Conservation (phyloP, 2,329 filamentous ascomycete species). For the Fusarium sulawesiense region DNA sequence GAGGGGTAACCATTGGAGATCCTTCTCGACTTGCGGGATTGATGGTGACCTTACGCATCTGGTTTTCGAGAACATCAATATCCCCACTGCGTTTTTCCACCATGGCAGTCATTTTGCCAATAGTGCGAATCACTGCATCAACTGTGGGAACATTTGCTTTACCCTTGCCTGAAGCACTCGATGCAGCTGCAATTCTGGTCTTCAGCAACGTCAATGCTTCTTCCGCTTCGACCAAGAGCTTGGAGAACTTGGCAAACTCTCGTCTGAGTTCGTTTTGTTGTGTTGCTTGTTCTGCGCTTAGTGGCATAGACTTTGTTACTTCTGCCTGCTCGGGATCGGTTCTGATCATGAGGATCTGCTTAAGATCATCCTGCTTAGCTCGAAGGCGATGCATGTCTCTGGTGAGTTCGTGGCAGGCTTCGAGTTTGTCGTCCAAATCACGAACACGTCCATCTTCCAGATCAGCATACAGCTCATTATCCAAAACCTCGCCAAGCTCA, state of each 20-base stretch:
- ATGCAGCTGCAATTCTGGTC: conserved; percentile 75
- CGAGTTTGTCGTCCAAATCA: conserved; percentile 75
- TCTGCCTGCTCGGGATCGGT: conserved; percentile 75
- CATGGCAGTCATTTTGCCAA: conserved; percentile 91
- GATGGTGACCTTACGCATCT: conserved; percentile 79
- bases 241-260: conserved; percentile 79
- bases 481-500: conserved; percentile 73
- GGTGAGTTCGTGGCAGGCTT: conserved; percentile 73
- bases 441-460: conserved; percentile 76
- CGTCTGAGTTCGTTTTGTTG: conserved; percentile 87
- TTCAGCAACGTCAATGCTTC: conserved; percentile 82
- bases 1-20: conserved; percentile 56
- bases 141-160: conserved; percentile 77
- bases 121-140: conserved; percentile 91
- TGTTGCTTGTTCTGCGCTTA: conserved; percentile 85
- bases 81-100: conserved; percentile 91
- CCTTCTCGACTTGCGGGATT: conserved; percentile 57
- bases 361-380: conserved; percentile 81
- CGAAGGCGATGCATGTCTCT: conserved; percentile 78
- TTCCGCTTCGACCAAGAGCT: conserved; percentile 80
- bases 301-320: conserved; percentile 74
- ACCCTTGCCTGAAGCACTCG: conserved; percentile 60
- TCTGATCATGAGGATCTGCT: conserved; percentile 76
- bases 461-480: conserved; percentile 70
- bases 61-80: conserved; percentile 87